Conservation (phyloP, 768 basidiomycete genomes). For the Chalciporus chontae region DNA sequence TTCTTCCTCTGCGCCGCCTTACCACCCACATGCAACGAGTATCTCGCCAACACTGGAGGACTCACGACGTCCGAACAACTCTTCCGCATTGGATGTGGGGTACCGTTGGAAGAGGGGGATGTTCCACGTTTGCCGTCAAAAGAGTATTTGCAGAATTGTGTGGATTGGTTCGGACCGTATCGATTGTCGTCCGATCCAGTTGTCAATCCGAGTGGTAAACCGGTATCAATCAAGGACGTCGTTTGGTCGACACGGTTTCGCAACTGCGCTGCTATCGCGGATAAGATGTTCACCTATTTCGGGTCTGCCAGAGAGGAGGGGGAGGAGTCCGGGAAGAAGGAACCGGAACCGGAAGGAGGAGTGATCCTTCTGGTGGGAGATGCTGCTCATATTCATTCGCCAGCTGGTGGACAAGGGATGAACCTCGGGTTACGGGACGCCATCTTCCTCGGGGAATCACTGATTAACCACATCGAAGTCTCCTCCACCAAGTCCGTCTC, state of each 20-base stretch:
- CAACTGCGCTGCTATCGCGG: constrained; percentile 41
- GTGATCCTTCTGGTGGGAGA: constrained; percentile 33
- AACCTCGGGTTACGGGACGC: constrained; percentile 52
- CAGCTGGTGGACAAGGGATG: constrained; percentile 53
- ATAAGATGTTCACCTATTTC: constrained; percentile 32
- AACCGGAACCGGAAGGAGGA: not conserved
- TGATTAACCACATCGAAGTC: constrained; percentile 32
- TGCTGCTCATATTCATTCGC: constrained; percentile 49
- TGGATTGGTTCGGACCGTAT: constrained; percentile 37
- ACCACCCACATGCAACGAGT: constrained; percentile 26
- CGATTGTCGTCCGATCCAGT: constrained; percentile 33
- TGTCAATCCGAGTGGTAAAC: constrained; percentile 23
- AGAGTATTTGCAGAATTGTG: constrained; percentile 41
- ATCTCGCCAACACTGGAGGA: constrained; percentile 8
- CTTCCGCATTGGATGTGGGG: constrained; percentile 41
- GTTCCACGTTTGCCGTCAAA: constrained; percentile 36
- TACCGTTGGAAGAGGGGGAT: constrained; percentile 33
- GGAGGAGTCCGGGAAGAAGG: not conserved
- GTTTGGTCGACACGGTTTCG: constrained; percentile 46
- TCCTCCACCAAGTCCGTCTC: not conserved
- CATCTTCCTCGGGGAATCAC: constrained; percentile 37
- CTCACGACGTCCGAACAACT: constrained; percentile 12
- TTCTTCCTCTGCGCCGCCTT: constrained; percentile 39
- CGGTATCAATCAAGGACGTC: constrained; percentile 32
- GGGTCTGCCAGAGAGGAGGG: not conserved